Percentiles rank a stretch among this genome's conserved stretches.
Conservation (phyloP, 805 yeast species). For the Candida nanaspora region DNA sequence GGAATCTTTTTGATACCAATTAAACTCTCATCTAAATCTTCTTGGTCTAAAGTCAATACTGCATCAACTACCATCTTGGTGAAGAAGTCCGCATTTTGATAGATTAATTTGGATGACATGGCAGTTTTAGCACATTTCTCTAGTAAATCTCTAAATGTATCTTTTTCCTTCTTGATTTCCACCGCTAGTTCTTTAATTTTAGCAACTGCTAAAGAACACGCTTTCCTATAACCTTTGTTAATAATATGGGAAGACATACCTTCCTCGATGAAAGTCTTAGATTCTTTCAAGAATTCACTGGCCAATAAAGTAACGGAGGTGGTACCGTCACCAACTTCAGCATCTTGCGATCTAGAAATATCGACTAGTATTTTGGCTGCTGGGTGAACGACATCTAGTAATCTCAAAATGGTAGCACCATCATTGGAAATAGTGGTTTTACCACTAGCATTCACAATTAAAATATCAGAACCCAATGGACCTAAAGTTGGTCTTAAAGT, state of each 20-base stretch:
- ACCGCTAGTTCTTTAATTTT: constrained; percentile 71
- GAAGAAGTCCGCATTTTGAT: constrained; percentile 81
- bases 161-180: constrained; percentile 42
- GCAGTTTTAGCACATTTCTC: constrained; percentile 96
- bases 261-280: constrained; percentile 88
- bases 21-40: constrained; percentile 78
- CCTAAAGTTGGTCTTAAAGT: constrained; percentile 93
- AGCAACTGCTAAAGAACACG: constrained; percentile 68
- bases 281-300: constrained; percentile 89
- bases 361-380: constrained; percentile 96
- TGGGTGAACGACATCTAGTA: constrained; percentile 94
- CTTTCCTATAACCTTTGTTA: constrained; percentile 79
- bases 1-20: constrained; percentile 93
- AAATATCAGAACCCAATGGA: constrained; percentile 93
- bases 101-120: constrained; percentile 90
- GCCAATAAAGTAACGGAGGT: constrained; percentile 93
- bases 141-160: constrained; percentile 63
- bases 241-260: constrained; percentile 90
- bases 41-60: constrained; percentile 76
- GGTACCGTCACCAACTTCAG: constrained; percentile 98
- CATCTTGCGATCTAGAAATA: constrained; percentile 92
- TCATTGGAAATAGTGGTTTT: constrained; percentile 95
- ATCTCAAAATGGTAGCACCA: constrained; percentile 91
- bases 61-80: constrained; percentile 97
- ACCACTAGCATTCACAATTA: constrained; percentile 77